Evolutionary conservation across 345 rosid genomes (phyloP).

Genomic region (Populus nigra): DNA sequence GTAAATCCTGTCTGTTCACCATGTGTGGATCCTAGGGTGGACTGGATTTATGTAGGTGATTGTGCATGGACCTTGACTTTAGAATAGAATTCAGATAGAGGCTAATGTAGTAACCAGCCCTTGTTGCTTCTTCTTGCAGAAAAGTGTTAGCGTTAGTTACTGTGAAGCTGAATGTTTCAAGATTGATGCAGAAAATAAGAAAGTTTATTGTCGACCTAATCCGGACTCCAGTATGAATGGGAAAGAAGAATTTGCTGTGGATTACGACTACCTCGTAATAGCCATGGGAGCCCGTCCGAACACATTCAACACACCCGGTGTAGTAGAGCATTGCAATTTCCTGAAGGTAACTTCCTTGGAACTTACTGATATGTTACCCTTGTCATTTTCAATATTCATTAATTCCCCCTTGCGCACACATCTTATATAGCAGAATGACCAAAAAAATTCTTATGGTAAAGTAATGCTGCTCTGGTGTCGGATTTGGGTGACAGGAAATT

Average conservation of each 20-base stretch:
- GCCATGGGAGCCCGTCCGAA: slow-evolving; percentile 95
- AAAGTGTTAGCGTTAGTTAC: slow-evolving; percentile 53
- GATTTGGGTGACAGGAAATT: not conserved
- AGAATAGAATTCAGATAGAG: not conserved
- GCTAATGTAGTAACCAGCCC: not conserved
- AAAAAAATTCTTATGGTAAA: not conserved
- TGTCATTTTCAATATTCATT: too few relatives aligned
- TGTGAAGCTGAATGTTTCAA: slow-evolving; percentile 89
- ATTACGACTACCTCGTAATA: slow-evolving; percentile 84
- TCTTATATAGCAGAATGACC: too few relatives aligned
- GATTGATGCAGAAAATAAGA: slow-evolving; percentile 75
- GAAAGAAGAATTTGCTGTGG: slow-evolving; percentile 67
- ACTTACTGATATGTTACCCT: not conserved
- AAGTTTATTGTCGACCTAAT: slow-evolving; percentile 67
- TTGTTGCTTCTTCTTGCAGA: slow-evolving; percentile 32
- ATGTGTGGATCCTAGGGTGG: not conserved
- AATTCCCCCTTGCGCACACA: not conserved
- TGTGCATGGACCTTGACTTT: not conserved
- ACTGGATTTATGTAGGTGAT: not conserved
- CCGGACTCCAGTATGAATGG: slow-evolving; percentile 45
- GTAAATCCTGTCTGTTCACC: not conserved
- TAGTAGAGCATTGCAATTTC: slow-evolving; percentile 83
- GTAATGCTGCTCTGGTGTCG: not conserved
- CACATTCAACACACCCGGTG: slow-evolving; percentile 96
- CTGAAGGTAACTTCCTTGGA: slow-evolving; percentile 57